These are phyloP conservation scores for Apophysomyces ossiformis DNA, from an alignment of 371 early-diverging fungal species.

Conservation along the genomic window DNA sequence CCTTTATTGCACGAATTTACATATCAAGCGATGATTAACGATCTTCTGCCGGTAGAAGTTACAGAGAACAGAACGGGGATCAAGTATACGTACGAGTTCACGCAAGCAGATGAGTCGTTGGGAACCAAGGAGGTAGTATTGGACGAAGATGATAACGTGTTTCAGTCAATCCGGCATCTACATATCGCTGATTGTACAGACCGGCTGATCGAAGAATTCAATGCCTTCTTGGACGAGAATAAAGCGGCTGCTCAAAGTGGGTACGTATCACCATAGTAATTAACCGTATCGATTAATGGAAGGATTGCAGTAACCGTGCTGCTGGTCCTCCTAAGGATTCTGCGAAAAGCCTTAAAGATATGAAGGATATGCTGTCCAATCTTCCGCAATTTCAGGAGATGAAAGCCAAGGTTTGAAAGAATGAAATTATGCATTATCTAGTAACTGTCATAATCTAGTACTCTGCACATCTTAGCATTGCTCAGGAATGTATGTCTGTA, in stretches of 20 bases:
- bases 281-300: neutral
- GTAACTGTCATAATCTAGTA: conserved; percentile 55
- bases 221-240: conserved; percentile 73
- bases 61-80: conserved; percentile 59
- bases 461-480: conserved; percentile 91
- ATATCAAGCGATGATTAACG: conserved; percentile 94
- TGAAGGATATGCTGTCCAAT: conserved; percentile 89
- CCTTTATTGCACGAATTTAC: conserved; percentile 95
- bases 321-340: conserved; percentile 50
- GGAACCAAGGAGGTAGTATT: conserved; percentile 63
- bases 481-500: conserved; percentile 85
- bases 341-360: conserved; percentile 76
- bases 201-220: conserved; percentile 81
- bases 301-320: conserved; percentile 7
- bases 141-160: conserved; percentile 82
- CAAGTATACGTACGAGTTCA: conserved; percentile 64
- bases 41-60: conserved; percentile 74
- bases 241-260: conserved; percentile 54
- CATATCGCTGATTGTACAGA: conserved; percentile 94
- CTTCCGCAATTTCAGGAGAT: conserved; percentile 94
- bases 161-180: conserved; percentile 84
- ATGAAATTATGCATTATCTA: neutral
- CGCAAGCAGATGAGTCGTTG: conserved; percentile 49
- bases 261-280: conserved; percentile 18
- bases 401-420: conserved; percentile 67